These are phyloP conservation scores for Teunomyces pallodes DNA, from an alignment of 805 yeast species.

Conservation along the genomic window DNA sequence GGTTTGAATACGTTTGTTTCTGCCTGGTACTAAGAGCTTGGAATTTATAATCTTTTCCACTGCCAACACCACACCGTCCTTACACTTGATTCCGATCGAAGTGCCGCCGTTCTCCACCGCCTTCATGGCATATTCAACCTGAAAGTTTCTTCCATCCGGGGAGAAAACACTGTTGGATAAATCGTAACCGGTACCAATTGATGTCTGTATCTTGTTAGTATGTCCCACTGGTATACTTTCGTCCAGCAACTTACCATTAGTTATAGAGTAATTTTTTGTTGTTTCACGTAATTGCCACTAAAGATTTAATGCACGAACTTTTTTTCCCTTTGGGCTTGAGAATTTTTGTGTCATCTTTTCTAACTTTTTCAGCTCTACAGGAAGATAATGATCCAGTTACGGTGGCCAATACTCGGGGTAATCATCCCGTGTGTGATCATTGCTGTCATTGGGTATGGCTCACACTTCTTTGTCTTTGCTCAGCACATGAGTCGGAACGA, in stretches of 20 bases:
- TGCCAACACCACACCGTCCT: conserved; percentile 94
- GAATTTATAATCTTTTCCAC: conserved; percentile 91
- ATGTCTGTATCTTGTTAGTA: conserved; percentile 49
- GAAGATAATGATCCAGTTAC: conserved; percentile 12
- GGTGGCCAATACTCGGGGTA: conserved; percentile 16
- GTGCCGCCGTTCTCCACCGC: conserved; percentile 98
- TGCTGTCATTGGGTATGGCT: conserved; percentile 56
- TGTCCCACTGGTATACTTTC: no score
- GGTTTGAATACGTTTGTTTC: conserved; percentile 87
- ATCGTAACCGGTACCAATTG: conserved; percentile 99
- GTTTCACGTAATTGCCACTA: background rate
- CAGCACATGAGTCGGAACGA: conserved; percentile 36
- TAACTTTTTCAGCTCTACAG: background rate
- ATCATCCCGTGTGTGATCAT: conserved; percentile 63
- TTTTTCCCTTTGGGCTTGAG: conserved; percentile 6
- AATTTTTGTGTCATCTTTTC: conserved; percentile 5
- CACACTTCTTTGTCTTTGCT: conserved; percentile 55
- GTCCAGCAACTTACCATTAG: conserved; percentile 8
- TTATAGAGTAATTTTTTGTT: conserved; percentile 3
- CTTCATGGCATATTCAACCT: conserved; percentile 95
- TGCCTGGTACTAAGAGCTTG: conserved; percentile 82
- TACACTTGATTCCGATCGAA: conserved; percentile 85
- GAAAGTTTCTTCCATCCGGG: conserved; percentile 93
- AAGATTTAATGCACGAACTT: background rate
- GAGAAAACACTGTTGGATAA: conserved; percentile 93